These are phyloP conservation scores for Taphrina flavorubra DNA, from an alignment of 1,139 yeast genomes.

Conservation along the genomic window DNA sequence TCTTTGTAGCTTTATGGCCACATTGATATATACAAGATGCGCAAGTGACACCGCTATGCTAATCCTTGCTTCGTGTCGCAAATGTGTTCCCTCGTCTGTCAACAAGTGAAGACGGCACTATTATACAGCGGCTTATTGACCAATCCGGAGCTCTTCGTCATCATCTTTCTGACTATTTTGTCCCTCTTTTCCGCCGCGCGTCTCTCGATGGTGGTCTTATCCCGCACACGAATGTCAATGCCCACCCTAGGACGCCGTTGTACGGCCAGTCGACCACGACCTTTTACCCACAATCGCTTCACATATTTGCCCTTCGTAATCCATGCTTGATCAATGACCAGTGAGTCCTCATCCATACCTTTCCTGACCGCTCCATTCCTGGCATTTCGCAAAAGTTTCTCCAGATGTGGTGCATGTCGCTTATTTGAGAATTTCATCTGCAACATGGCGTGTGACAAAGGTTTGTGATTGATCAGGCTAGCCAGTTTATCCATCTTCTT, in stretches of 20 bases:
- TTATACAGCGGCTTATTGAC: slow-evolving; percentile 29
- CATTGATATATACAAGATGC: no score
- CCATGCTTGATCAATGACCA: slow-evolving; percentile 44
- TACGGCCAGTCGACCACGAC: slow-evolving; percentile 43
- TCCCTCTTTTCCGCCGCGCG: slow-evolving; percentile 37
- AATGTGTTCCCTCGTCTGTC: neutral
- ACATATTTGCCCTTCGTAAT: slow-evolving; percentile 43
- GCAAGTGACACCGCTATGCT: neutral
- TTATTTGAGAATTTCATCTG: slow-evolving; percentile 44
- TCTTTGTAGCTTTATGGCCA: no score
- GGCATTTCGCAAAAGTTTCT: slow-evolving; percentile 39
- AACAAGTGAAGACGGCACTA: slow-evolving; percentile 34
- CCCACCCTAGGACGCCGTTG: slow-evolving; percentile 42
- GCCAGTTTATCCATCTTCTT: slow-evolving; percentile 43
- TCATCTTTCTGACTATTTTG: slow-evolving; percentile 28
- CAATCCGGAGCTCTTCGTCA: slow-evolving; percentile 10
- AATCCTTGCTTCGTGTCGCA: neutral
- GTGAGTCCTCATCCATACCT: slow-evolving; percentile 39
- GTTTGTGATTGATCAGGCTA: slow-evolving; percentile 43
- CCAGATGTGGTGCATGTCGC: slow-evolving; percentile 42
- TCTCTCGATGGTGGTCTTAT: slow-evolving; percentile 39
- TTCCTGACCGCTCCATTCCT: slow-evolving; percentile 39
- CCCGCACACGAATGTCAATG: slow-evolving; percentile 41
- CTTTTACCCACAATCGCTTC: slow-evolving; percentile 41
- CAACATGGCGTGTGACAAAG: slow-evolving; percentile 42